Base-by-base conservation (phyloP, 1,139 yeast species). In the Saccharomyces hybrid region DNA sequence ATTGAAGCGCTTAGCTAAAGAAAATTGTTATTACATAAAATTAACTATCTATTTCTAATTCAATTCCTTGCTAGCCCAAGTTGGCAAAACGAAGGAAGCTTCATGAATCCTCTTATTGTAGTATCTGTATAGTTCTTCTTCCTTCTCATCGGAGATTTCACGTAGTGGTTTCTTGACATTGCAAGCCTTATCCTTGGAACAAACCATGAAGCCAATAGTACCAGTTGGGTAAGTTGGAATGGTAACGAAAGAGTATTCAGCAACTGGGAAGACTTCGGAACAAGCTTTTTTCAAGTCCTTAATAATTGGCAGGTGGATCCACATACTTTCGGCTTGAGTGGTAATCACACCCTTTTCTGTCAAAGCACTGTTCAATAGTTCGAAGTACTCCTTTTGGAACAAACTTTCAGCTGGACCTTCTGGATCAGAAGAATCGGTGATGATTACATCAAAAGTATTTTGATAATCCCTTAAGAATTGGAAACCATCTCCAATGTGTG, bases 171-270 rank as follows among this genome's bases (percentile, higher is more conserved):
- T 77, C 64, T 74, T 77, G 56, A 89, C 85, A 59, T 83, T 76
- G 51, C 84, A 84, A 27, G 75, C 66, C 28, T 80, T 69, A 69
- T 88, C 86, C 76, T 89, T 89, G 59, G 85, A 80, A 71, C 96
- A 88, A 52, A 90, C 90, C 96, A 90, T 88, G 75, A 90, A 85
- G 23, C 96, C 97, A 68, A 90, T 84, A 66, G 90, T 93, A 57
- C 97, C 97, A 29, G 95, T 83, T 59, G 97, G 95, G 69, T 90
- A 90, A 55, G 96, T 88, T 67, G 97, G 97, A 62, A 89, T 88
- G 71, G 89, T 81, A 56, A 95, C 85, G 76, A 85, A 87, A 51
- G 93, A 89, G 70, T 88, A 90, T 69, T 85, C 91, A 32, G 86
- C 96, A 51, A 81, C 84, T 53, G 96, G 96, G 83, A 90, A 90